Evolutionary conservation across 805 yeast species (phyloP).

Genomic region (Spathaspora sp.): DNA sequence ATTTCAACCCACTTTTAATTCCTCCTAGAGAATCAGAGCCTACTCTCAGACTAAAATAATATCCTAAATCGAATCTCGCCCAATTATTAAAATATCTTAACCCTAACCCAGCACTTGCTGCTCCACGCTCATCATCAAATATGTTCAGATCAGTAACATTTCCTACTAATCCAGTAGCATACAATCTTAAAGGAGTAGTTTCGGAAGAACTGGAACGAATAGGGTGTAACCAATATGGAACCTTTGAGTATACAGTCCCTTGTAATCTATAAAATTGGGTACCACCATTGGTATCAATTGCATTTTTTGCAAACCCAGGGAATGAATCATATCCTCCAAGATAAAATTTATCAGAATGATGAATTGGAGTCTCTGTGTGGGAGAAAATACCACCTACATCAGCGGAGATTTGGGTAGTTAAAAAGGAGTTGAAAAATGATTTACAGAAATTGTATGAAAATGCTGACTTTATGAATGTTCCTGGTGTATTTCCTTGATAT

Average conservation of each 20-base stretch:
- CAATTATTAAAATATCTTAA: conserved; percentile 34
- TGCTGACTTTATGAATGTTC: conserved; percentile 33
- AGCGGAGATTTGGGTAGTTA: conserved; percentile 49
- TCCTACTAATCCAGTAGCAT: conserved; percentile 66
- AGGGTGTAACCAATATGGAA: conserved; percentile 44
- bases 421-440: conserved; percentile 39
- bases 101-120: conserved; percentile 32
- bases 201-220: conserved; percentile 11
- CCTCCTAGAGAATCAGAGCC: conserved; percentile 8
- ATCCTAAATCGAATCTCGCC: conserved; percentile 42
- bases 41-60: conserved; percentile 25
- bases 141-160: conserved; percentile 36
- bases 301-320: conserved; percentile 64
- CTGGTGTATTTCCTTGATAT: conserved; percentile 21
- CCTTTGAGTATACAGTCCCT: conserved; percentile 50
- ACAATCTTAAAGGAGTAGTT: conserved; percentile 44
- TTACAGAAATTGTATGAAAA: conserved; percentile 27
- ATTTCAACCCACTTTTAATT: conserved; percentile 23
- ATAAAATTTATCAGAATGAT: conserved; percentile 75
- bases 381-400: conserved; percentile 56
- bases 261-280: conserved; percentile 56
- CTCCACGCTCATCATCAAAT: conserved; percentile 17
- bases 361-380: conserved; percentile 33
- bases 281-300: conserved; percentile 77
- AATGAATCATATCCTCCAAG: conserved; percentile 77